Evolutionary conservation across 2,329 filamentous ascomycete genomes (phyloP).

Genomic region (Trichophyton benhamiae): DNA sequence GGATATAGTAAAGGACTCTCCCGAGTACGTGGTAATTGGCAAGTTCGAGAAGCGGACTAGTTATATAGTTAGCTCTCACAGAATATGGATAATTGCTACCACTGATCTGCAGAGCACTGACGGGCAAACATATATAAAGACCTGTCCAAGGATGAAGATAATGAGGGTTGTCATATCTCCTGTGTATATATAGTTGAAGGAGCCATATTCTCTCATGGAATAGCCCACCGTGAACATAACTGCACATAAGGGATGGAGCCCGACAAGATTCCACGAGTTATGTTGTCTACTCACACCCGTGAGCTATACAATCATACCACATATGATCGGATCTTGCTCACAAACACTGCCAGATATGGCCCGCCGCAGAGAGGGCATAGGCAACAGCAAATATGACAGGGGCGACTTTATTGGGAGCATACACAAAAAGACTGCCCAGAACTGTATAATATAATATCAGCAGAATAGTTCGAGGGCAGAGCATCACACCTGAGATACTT

Average conservation of each 20-base stretch:
- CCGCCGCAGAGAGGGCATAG: slow-evolving; percentile 35
- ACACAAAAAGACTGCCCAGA: slow-evolving; percentile 31
- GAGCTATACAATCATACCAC: background rate
- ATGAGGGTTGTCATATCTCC: slow-evolving; percentile 18
- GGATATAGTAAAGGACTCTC: slow-evolving; percentile 49
- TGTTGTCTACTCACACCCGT: slow-evolving; percentile 35
- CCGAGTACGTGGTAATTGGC: slow-evolving; percentile 52
- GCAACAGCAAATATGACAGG: slow-evolving; percentile 42
- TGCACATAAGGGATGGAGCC: slow-evolving; percentile 43
- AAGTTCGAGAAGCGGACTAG: slow-evolving; percentile 47
- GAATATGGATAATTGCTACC: background rate
- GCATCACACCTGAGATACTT: no score
- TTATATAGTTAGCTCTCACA: background rate
- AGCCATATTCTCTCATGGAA: slow-evolving; percentile 41
- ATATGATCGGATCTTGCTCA: slow-evolving; percentile 26
- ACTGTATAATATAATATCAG: background rate
- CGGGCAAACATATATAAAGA: slow-evolving; percentile 29
- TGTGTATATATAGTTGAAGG: slow-evolving; percentile 37
- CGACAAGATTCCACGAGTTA: slow-evolving; percentile 45
- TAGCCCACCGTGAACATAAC: slow-evolving; percentile 47
- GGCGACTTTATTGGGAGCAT: slow-evolving; percentile 43
- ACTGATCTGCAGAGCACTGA: slow-evolving; percentile 13
- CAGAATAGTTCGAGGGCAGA: no score
- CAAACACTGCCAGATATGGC: slow-evolving; percentile 46
- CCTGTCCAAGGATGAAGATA: slow-evolving; percentile 36